Base-by-base conservation (phyloP, 2,329 filamentous ascomycete genomes). In the Verticillium dahliae region DNA sequence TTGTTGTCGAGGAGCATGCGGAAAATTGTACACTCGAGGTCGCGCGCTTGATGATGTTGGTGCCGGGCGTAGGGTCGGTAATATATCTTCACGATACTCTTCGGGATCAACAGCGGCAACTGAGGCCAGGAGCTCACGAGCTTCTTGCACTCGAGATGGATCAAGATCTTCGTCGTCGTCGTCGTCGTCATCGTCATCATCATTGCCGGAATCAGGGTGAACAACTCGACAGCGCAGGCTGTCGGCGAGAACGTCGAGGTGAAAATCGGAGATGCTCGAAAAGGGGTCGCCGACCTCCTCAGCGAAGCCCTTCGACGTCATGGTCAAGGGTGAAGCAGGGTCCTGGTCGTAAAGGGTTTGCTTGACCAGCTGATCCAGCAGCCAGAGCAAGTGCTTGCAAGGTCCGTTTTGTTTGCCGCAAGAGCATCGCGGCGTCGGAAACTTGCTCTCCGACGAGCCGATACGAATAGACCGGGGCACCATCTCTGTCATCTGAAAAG, bases 401-500 rank as follows among this genome's bases (percentile, higher is more conserved):
- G 79, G 80, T 56, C 66, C 64, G n/a, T 67, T 66, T 63, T 62
- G 62, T 54, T 66, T 69, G 14, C 62, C 68, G 63, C 82, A 85
- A 34, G 78, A 80, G 71, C 83, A 85, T 18, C 69, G 75, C 4
- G 83, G 76, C 1, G 67, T 68, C 1, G 78, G 72, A 57, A 74
- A 75, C 38, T 69, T 74, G 63, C 77, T 77, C 35, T 70, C 69
- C 0, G 74, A 68, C 2, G 75, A 72, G 2, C 79, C 78, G 35
- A 83, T 81, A 50, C 81, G 77, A 52, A 85, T 75, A 18, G 80
- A 81, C 11, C 80, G 78, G 14, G 81, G 81, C 33, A 81, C 80
- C 2, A 80, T 71, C 68, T 85, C 83, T 4, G 80, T 81, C 73
- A 86, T 78, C 66, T 84, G 78, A 62, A 85, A 85, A 57, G 82